Base-by-base conservation (phyloP, 106 monocot genomes). In the Dendrobium catenatum region DNA sequence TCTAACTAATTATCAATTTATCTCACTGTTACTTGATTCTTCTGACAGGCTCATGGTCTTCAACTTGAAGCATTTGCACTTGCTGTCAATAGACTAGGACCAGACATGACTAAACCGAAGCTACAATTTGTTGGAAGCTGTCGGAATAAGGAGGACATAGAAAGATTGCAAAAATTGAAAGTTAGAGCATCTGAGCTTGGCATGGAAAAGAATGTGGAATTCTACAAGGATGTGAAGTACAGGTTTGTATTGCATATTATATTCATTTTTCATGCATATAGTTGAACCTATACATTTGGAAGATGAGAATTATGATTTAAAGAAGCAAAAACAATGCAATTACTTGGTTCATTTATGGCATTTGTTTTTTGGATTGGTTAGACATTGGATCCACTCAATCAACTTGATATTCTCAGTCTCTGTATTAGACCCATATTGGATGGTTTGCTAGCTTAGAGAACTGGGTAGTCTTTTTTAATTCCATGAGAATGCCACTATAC, bases 71-170 rank as follows among this genome's bases (percentile, higher is more conserved):
- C 98, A 79, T 93, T 98, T 84, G 83, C 88, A 78, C 84, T 88
- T 74, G 93, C 88, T 82, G 19, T 98, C 48, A 67, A 83, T 70
- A 98, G 77, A 80, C 87, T 95, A 68, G 88, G 86, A 37, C 22
- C 83, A 22, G 79, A 76, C 26, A 78, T 85, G 49, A 80, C 79
- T 77, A 91, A 76, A 82, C 93, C 98, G 26, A 94, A 95, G 83
- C 98, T 98, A 18, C 88, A 88, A 43, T 91, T 98, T 88, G 89
- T 95, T n/a, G 98, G 98, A 37, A 95, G 98, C 75, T 98, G 94
- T 79, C 83, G 94, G 74, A 94, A 98, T 87, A 80, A 80, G 41
- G 89, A 89, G 64, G 98, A 98, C 68, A 44, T 83, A 80, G 91
- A 86, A 26, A 88, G 98, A 79, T 81, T 98, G 24, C 91, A 85